These are phyloP conservation scores for Asclepias syriaca DNA, from an alignment of 257 asterid genomes.

Conservation along the genomic window DNA sequence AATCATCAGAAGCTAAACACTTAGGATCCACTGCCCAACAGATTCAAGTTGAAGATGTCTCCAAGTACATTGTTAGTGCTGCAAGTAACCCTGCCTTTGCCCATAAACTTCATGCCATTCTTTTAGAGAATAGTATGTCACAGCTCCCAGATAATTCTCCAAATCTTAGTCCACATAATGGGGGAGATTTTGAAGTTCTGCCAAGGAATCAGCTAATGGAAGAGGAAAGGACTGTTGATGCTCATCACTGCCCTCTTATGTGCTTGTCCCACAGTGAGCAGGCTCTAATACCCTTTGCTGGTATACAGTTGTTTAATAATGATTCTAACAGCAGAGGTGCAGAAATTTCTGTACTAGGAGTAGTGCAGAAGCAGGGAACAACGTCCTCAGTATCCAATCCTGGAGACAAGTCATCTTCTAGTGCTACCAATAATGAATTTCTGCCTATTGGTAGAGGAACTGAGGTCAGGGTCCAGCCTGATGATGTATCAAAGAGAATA, in stretches of 20 bases:
- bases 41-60: slow-evolving; percentile 37
- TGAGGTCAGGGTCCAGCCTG: slow-evolving; percentile 28
- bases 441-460: slow-evolving; percentile 25
- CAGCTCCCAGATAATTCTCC: slow-evolving; percentile 28
- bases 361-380: slow-evolving; percentile 26
- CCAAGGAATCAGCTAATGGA: slow-evolving; percentile 25
- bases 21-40: slow-evolving; percentile 30
- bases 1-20: slow-evolving; percentile 24
- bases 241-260: slow-evolving; percentile 26
- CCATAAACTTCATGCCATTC: slow-evolving; percentile 28
- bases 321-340: slow-evolving; percentile 18
- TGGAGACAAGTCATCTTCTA: slow-evolving; percentile 26
- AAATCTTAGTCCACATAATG: slow-evolving; percentile 20
- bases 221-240: slow-evolving; percentile 28
- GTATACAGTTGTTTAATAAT: slow-evolving; percentile 32
- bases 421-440: slow-evolving; percentile 29
- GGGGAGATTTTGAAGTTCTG: slow-evolving; percentile 30
- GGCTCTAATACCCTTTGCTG: slow-evolving; percentile 38
- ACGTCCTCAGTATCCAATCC: slow-evolving; percentile 13
- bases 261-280: slow-evolving; percentile 30
- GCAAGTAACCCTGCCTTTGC: slow-evolving; percentile 34
- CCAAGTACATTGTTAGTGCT: slow-evolving; percentile 25
- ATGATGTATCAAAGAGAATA: slow-evolving; percentile 17
- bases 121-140: slow-evolving; percentile 28
- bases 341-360: slow-evolving; percentile 31